Evolutionary conservation across 2,329 filamentous ascomycete species (phyloP), one percentile per base, ranked within the genome.

Genomic region (Diplodia sapinea): DNA sequence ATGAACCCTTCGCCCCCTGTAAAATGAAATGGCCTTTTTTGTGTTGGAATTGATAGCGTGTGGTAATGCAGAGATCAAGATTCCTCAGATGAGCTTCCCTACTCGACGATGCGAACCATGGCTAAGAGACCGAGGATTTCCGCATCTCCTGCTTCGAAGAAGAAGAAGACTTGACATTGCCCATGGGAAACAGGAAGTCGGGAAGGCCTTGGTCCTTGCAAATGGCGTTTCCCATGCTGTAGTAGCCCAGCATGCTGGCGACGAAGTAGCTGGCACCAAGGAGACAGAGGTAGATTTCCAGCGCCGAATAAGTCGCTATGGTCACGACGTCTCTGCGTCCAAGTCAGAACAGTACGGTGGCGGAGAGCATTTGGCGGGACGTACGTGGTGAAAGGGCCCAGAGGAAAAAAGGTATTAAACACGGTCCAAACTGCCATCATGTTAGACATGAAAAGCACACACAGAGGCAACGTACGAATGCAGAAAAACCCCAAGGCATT

Each of bases 401-500:
- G 73, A 1, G 83, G 71, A 68, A 84, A 83, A n/a, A 80, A 80
- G n/a, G 83, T 69, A 11, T 81, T 80, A 66, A 83, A 82, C 0
- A 83, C 79, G 0, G 81, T 79, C 83, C 82, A 84, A 70, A 83
- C 75, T 76, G 47, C 50, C 36, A 15, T 13, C 74, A 76, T 2
- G 31, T 55, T 8, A 75, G 31, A 9, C 3, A 26, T 26, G 26
- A 26, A 26, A 26, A 26, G 26, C 26, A 26, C 26, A 26, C 26
- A 4, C 3, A 26, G 26, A 26, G 26, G 2, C 31, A n/a, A 36
- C 52, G 73, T 70, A 81, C 80, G 75, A 33, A 82, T 74, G 70
- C 84, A 80, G 69, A 82, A 84, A 73, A 84, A 84, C 0, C 83
- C 83, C 2, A 84, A 73, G 1, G 82, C 82, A 66, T 85, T 85